These are phyloP conservation scores for Lipomyces kockii DNA, from an alignment of 805 yeast species.

Conservation along the genomic window DNA sequence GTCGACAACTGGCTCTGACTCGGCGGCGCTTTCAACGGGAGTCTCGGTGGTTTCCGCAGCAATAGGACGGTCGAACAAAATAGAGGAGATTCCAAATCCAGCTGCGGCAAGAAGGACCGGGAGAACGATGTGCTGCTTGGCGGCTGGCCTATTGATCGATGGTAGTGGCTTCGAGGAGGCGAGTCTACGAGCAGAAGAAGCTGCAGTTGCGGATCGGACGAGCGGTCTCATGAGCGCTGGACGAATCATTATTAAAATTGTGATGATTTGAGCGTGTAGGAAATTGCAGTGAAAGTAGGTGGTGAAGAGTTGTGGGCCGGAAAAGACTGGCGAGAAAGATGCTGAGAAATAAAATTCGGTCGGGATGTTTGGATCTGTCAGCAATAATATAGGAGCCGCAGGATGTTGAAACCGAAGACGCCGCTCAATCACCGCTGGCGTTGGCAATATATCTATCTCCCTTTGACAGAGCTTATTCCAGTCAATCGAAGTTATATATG, in stretches of 20 bases:
- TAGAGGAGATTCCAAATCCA: not conserved
- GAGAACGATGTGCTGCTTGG: not conserved
- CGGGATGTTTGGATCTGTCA: not conserved
- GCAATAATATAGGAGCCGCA: not conserved
- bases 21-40: not conserved
- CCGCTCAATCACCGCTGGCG: too few species aligned
- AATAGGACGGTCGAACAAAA: not conserved
- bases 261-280: not conserved
- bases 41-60: conserved; percentile 1
- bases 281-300: not conserved
- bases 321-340: not conserved
- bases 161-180: not conserved
- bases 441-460: too few species aligned
- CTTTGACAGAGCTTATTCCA: too few species aligned
- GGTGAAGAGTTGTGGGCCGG: not conserved
- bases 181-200: not conserved
- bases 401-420: not conserved
- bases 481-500: too few species aligned
- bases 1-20: not conserved
- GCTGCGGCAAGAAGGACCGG: not conserved
- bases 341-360: not conserved
- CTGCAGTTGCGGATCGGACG: not conserved
- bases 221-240: not conserved
- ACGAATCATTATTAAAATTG: not conserved
- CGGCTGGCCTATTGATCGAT: not conserved